Base-by-base conservation (phyloP, 2,329 filamentous ascomycete genomes). In the Sporothrix globosa region DNA sequence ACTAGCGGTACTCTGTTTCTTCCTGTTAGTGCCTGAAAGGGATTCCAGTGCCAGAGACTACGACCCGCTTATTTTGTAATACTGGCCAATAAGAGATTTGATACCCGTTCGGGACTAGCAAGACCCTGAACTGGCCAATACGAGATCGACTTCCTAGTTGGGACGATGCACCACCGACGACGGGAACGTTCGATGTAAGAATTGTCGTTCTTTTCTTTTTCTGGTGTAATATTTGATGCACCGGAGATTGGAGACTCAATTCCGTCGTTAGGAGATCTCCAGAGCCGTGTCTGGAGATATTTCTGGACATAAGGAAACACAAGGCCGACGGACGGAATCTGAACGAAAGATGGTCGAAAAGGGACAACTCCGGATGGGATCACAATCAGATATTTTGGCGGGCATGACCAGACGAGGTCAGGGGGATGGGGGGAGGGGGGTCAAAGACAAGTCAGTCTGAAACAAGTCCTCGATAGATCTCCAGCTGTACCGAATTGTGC, bases 11-110 rank as follows among this genome's bases (percentile, higher is more conserved):
- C n/a, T 21, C 10, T 14, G 44, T 17, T 46, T 46, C 44, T 14
- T 24, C 34, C 56, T 60, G 56, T 60, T 41, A 60, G 56, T 60
- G 50, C n/a, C n/a, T n/a, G n/a, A n/a, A n/a, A n/a, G n/a, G n/a
- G n/a, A n/a, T n/a, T n/a, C n/a, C n/a, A n/a, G n/a, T n/a, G n/a
- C 50, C n/a, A 7, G n/a, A 53, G 13, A 17, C 4, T 10, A 9
- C 2, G 50, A 13, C 50, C 50, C 50, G 6, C 7, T 53, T 53
- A 14, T 14, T 2, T 11, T 41, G 24, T 6, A 2, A 11, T 4
- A 34, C 10, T 9, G 17, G 10, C 61, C 61, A 65, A 65, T 65
- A 24, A 34, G 61, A 65, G 61, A 65, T 27, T 13, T 65, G 24
- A 4, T 52, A 19, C 61, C 61, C 17, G 17, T 39, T 66, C 50